Base-by-base conservation (phyloP, 2,329 filamentous ascomycete genomes). In the Lasiodiplodia hormozganensis region DNA sequence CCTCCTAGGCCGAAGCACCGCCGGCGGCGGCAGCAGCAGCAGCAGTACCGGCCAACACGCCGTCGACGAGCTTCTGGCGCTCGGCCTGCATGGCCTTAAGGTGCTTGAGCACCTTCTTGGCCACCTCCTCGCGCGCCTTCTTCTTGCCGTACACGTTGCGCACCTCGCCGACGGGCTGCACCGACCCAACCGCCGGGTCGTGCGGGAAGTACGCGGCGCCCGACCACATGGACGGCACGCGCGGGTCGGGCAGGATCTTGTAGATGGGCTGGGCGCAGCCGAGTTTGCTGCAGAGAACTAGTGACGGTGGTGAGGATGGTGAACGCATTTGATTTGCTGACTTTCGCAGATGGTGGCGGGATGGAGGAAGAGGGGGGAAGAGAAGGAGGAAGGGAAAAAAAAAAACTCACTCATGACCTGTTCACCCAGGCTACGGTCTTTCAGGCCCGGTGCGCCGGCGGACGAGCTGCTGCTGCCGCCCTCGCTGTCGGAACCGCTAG, bases 81-180 rank as follows among this genome's bases (percentile, higher is more conserved):
- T 69, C 51, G 60, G 70, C 71, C 70, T 49, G 70, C 43, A 84
- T 76, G 18, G 74, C 75, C 64, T 76, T 73, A 54, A 86, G 71
- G 54, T 84, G 76, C 31, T 65, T 71, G 36, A 83, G 67, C 11
- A 84, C 79, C 40, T 75, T 67, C 68, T 77, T 73, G n/a, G 84
- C 84, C 74, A 83, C 82, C 70, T 80, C 79, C 69, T 86, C 82
- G 73, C 82, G 85, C 0, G 84, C 83, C 58, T 77, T 82, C 74
- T 84, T 85, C 77, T 82, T 83, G 2, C 85, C 85, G 70, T 76
- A 82, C 0, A 86, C 74, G 66, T 81, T 76, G 0, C 74, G 69
- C 2, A 84, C 80, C 66, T 80, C 74, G 28, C 82, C 84, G 21
- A 86, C 72, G 3, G 78, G 75, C 43, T 54, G 83, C 18, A 85